Conservation (phyloP, 176 grass and related monocot genomes). For the Oryza meyeriana region DNA sequence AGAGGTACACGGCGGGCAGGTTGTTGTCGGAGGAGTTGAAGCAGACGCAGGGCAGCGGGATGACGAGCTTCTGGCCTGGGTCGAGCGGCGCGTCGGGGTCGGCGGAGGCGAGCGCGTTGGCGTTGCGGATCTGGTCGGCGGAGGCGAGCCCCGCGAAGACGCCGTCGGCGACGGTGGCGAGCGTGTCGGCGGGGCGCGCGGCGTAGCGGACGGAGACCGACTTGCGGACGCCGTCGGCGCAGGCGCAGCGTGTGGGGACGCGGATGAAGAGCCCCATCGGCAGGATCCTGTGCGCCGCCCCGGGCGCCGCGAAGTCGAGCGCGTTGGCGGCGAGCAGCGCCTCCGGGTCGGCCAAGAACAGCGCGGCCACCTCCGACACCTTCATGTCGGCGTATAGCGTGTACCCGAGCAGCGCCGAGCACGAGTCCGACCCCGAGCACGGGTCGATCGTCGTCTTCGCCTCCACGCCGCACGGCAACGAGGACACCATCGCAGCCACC, state of each 20-base stretch:
- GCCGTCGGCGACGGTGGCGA: slow-evolving; percentile 57
- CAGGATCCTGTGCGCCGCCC: slow-evolving; percentile 64
- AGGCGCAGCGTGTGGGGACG: slow-evolving; percentile 67
- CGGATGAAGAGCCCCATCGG: slow-evolving; percentile 78
- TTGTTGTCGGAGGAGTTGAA: slow-evolving; percentile 91
- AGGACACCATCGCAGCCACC: not conserved
- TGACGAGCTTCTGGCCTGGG: slow-evolving; percentile 49
- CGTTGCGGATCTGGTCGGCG: slow-evolving; percentile 74
- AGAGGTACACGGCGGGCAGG: slow-evolving; percentile 75
- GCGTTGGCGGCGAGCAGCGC: slow-evolving; percentile 66
- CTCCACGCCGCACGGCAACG: not conserved
- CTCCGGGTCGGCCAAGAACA: slow-evolving; percentile 52
- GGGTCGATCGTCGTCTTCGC: slow-evolving; percentile 93
- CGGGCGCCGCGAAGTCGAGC: slow-evolving; percentile 59
- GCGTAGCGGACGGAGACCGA: slow-evolving; percentile 69
- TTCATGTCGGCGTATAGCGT: slow-evolving; percentile 95
- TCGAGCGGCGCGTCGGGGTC: slow-evolving; percentile 67
- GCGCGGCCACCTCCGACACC: slow-evolving; percentile 83
- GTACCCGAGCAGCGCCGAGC: slow-evolving; percentile 77
- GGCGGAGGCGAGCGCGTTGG: slow-evolving; percentile 48
- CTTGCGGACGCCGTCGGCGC: slow-evolving; percentile 79
- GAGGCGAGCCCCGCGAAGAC: slow-evolving; percentile 72
- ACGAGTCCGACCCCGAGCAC: slow-evolving; percentile 71
- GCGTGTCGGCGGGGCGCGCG: slow-evolving; percentile 70
- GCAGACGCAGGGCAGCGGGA: slow-evolving; percentile 84